Percentiles rank a stretch among this genome's conserved stretches.
Conservation (phyloP, 2,329 filamentous ascomycete species). For the Xylaria polymorpha region DNA sequence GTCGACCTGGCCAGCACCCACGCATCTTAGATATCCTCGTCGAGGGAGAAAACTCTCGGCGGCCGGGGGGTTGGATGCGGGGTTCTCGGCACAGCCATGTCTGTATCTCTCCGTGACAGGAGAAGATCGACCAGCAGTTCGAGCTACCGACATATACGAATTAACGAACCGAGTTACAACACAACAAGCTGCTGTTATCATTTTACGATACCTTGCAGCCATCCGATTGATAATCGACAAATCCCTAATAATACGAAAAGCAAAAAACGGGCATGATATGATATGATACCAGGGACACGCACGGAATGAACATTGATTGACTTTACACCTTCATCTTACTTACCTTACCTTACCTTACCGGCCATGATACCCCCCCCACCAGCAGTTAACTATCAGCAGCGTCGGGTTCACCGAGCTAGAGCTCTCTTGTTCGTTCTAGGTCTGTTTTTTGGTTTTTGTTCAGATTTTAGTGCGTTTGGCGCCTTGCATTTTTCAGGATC, state of each 20-base stretch:
- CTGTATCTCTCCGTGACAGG: slow-evolving; percentile 3
- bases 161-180: background rate
- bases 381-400: slow-evolving; percentile 16
- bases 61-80: background rate
- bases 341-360: background rate
- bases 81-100: background rate
- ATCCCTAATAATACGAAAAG: background rate
- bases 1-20: background rate
- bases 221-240: background rate
- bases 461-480: slow-evolving; percentile 5
- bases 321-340: slow-evolving; percentile 3
- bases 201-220: background rate
- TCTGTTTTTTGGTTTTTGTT: slow-evolving; percentile 1
- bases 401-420: slow-evolving; percentile 22
- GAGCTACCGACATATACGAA: background rate
- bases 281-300: background rate
- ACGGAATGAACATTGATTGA: background rate
- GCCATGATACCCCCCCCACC: slow-evolving; percentile 29
- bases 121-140: slow-evolving; percentile 1
- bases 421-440: background rate
- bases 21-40: slow-evolving; percentile 5
- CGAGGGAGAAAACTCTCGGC: background rate
- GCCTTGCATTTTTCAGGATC: slow-evolving; percentile 3
- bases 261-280: background rate
- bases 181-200: background rate